phyloP scores from a whole-genome alignment of 139 green algal species.

The Pleodorina starrii region DNA sequence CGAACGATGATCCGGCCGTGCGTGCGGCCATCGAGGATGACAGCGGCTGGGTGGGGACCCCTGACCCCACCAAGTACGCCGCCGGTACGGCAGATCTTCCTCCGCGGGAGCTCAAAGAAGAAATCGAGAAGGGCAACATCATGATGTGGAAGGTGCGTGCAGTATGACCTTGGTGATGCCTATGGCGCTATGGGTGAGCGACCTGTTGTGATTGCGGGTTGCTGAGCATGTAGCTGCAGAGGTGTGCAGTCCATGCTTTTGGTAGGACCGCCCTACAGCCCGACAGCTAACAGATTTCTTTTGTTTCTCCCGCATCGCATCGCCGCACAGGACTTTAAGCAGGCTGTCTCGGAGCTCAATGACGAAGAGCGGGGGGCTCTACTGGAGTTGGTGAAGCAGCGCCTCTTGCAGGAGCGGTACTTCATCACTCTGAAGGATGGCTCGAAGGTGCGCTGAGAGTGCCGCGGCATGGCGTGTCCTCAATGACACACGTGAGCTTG shows the following conservation, averaged over 20 bases:
- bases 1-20: conserved; percentile 15
- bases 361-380: conserved; percentile 30
- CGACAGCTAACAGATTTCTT: too few relatives aligned
- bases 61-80: conserved; percentile 54
- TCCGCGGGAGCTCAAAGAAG: conserved; percentile 54
- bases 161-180: too few relatives aligned
- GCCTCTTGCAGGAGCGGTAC: conserved; percentile 45
- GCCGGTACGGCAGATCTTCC: conserved; percentile 38
- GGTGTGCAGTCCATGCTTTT: too few relatives aligned
- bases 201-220: too few relatives aligned
- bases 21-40: not conserved
- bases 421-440: conserved; percentile 41
- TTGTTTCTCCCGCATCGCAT: too few relatives aligned
- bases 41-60: conserved; percentile 56
- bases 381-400: not conserved
- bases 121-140: conserved; percentile 57
- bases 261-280: too few relatives aligned
- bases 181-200: not conserved
- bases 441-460: conserved; percentile 18
- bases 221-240: too few relatives aligned
- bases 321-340: conserved; percentile 38
- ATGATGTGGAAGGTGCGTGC: conserved; percentile 37
- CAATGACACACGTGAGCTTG: too few relatives aligned
- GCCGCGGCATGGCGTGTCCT: too few relatives aligned
- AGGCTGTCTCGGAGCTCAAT: not conserved